Percentiles rank a stretch among this genome's conserved stretches.
These are phyloP conservation scores for Rhizopogon vulgaris DNA, from an alignment of 768 basidiomycete species.

Conservation along the genomic window DNA sequence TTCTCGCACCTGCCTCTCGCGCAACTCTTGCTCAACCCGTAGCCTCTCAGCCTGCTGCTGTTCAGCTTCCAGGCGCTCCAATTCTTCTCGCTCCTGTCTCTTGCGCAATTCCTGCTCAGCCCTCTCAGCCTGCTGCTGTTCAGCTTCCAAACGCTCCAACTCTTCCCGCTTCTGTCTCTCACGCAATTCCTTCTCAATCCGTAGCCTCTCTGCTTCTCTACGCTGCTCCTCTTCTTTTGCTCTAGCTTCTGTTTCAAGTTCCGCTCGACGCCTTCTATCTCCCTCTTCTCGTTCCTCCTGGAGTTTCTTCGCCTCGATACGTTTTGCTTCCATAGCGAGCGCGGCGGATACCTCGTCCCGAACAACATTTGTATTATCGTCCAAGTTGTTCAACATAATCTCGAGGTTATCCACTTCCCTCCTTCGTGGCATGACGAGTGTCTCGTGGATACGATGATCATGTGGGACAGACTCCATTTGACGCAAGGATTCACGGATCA, in stretches of 20 bases:
- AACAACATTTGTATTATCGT: conserved; percentile 27
- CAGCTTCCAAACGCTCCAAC: conserved; percentile 17
- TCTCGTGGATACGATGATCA: conserved; percentile 41
- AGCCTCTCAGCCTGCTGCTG: not conserved
- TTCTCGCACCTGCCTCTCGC: not conserved
- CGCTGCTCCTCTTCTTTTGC: conserved; percentile 29
- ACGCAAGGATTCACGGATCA: conserved; percentile 48
- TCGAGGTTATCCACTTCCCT: conserved; percentile 48
- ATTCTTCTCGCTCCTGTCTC: conserved; percentile 11
- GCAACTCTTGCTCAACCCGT: not conserved
- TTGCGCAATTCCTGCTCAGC: conserved; percentile 20
- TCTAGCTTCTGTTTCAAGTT: conserved; percentile 27
- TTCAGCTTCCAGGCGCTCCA: conserved; percentile 1
- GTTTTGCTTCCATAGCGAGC: conserved; percentile 35
- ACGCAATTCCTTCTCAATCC: conserved; percentile 21
- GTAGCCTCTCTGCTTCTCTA: conserved; percentile 22
- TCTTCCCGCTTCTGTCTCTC: conserved; percentile 21
- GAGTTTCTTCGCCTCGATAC: conserved; percentile 32
- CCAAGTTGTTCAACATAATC: conserved; percentile 41
- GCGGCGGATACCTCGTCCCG: conserved; percentile 33
- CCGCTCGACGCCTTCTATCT: conserved; percentile 13
- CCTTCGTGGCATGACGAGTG: conserved; percentile 42
- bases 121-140: conserved; percentile 1
- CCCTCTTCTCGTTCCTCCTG: conserved; percentile 22
- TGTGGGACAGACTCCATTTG: conserved; percentile 44